These are phyloP conservation scores for Tylopilus felleus DNA, from an alignment of 768 basidiomycete genomes.

Conservation along the genomic window DNA sequence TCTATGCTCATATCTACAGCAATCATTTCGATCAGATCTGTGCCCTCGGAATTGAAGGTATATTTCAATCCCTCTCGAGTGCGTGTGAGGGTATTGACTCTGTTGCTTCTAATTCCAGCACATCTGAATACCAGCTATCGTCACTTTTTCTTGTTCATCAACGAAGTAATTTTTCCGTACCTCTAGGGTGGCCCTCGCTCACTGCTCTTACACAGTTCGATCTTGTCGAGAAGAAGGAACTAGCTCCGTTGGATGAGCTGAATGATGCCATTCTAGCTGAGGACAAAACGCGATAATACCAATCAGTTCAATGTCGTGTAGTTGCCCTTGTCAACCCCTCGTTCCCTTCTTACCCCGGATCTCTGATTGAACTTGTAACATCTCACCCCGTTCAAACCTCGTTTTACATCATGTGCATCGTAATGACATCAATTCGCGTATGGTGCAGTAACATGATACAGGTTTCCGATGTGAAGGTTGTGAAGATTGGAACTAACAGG, in stretches of 20 bases:
- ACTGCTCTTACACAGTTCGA: conserved; percentile 59
- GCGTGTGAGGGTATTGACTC: background rate
- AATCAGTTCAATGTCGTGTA: background rate
- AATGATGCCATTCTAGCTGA: conserved; percentile 84
- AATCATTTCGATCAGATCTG: conserved; percentile 99
- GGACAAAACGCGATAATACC: conserved; percentile 38
- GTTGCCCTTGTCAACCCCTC: background rate
- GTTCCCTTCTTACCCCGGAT: background rate
- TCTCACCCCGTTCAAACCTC: background rate
- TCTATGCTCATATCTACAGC: conserved; percentile 98
- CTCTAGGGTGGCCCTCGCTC: conserved; percentile 4
- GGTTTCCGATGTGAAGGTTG: background rate
- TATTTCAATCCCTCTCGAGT: conserved; percentile 3
- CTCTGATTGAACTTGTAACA: background rate
- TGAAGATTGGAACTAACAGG: background rate
- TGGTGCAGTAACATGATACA: conserved; percentile 10
- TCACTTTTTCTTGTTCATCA: conserved; percentile 96
- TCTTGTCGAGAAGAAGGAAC: conserved; percentile 93
- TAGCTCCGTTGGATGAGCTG: conserved; percentile 91
- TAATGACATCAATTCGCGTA: conserved; percentile 12
- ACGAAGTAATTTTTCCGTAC: conserved; percentile 63
- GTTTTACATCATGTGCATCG: background rate
- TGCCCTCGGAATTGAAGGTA: conserved; percentile 96
- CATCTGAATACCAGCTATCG: conserved; percentile 98
- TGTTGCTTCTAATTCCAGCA: conserved; percentile 45